A percentile compares a stretch with the other conserved stretches of the same genome.
phyloP scores from a whole-genome alignment of 129 eudicot genomes.

The Rutidosis leptorrhynchoides region DNA sequence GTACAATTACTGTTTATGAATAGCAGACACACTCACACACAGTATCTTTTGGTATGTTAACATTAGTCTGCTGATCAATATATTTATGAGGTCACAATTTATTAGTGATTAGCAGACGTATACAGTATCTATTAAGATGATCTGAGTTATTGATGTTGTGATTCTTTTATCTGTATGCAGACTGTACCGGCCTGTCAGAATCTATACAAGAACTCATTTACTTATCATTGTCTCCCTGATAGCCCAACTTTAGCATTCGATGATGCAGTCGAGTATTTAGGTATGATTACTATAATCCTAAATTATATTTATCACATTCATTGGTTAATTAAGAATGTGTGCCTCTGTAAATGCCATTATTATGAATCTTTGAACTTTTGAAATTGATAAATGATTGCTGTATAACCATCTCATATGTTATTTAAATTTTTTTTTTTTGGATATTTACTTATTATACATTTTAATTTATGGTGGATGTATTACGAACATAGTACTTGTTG shows the following conservation, averaged over 20 bases:
- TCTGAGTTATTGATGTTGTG: conserved; percentile 10
- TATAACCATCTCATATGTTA: too few species aligned
- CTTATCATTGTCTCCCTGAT: conserved; percentile 81
- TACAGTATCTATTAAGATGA: background rate
- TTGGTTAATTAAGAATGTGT: too few species aligned
- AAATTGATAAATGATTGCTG: too few species aligned
- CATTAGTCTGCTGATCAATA: background rate
- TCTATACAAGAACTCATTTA: conserved; percentile 87
- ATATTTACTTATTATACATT: background rate
- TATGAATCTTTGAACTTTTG: too few species aligned
- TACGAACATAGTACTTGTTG: conserved; percentile 1
- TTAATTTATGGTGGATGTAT: conserved; percentile 1
- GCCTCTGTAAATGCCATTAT: too few species aligned
- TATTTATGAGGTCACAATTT: conserved; percentile 21
- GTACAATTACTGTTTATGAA: conserved; percentile 13
- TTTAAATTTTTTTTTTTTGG: conserved; percentile 13
- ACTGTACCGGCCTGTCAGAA: conserved; percentile 97
- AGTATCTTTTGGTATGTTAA: conserved; percentile 19
- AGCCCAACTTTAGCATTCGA: conserved; percentile 70
- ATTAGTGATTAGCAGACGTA: conserved; percentile 16
- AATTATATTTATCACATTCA: too few species aligned
- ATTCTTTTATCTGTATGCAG: conserved; percentile 46
- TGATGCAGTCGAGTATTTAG: conserved; percentile 78
- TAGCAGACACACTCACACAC: conserved; percentile 13
- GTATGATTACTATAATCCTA: conserved; percentile 35